Evolutionary conservation across 306 rosid species (phyloP), one percentile per base, ranked within the genome.

Genomic region (Quercus suber): DNA sequence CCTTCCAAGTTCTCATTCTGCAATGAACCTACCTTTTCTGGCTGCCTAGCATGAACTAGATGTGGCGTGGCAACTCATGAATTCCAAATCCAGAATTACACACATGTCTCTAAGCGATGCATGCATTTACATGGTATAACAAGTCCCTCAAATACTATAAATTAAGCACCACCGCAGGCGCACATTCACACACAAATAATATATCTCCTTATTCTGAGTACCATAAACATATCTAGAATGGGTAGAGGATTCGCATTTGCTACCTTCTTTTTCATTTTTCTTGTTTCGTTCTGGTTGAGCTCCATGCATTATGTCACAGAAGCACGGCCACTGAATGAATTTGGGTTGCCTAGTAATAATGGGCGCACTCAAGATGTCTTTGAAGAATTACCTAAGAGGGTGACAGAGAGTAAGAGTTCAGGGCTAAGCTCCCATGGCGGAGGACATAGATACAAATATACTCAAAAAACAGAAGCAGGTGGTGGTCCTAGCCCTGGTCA

Each of bases 401-500:
- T 41, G 45, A 41, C 33, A 77, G 72, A 55, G 37, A 45, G 59
- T 76, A 41, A 8, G 45, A 41, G 12, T 41, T 41, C 45, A 20
- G 72, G 71, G 51, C 64, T 60, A 37, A 61, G 69, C 31, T 78
- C 28, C 1, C 25, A 43, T 67, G 67, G 30, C 25, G 71, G 35
- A 82, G 71, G 73, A 20, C 78, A 69, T 31, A 52, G 9, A 61
- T 25, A 67, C 31, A 73, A 71, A 43, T 76, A 55, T 55, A 4
- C 19, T 25, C 71, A 5, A 55, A 57, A 37, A 11, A 35, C 28
- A 21, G 73, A 18, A 15, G 57, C 17, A 71, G 51, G 64, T 17
- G 1, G 0, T 1, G 91, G 94, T 67, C 92, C 91, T 67, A 55
- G 87, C 12, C 81, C 82, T 1, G 91, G 91, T 53, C 71, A 35